Conservation (phyloP, 2,329 filamentous ascomycete genomes). For the Aureobasidium musti region DNA sequence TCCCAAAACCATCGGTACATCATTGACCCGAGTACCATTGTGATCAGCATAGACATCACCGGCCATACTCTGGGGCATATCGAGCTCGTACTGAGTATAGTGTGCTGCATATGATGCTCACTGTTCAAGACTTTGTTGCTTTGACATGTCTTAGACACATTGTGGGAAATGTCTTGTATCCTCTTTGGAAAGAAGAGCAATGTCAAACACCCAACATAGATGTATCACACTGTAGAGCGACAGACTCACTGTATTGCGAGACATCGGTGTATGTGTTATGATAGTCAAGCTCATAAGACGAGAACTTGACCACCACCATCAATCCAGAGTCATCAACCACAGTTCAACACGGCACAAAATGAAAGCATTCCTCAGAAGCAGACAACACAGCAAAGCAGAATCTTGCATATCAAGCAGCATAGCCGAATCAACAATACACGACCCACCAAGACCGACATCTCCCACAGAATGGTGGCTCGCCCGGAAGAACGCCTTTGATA, state of each 20-base stretch:
- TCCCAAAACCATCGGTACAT: background rate
- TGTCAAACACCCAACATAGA: background rate
- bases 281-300: background rate
- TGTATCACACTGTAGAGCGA: background rate
- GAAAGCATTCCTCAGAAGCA: conserved; percentile 2
- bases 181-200: too few species aligned
- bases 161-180: background rate
- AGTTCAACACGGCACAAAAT: background rate
- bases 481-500: background rate
- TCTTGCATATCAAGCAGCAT: background rate
- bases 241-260: background rate
- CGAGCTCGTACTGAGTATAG: background rate
- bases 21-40: background rate
- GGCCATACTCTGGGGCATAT: background rate
- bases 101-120: background rate
- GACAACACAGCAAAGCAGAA: conserved; percentile 10
- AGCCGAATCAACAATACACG: background rate
- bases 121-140: background rate
- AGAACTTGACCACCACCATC: background rate
- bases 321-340: background rate
- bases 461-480: background rate
- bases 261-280: background rate
- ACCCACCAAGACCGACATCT: background rate
- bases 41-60: background rate
- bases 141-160: background rate